phyloP scores from a whole-genome alignment of 768 basidiomycete species.

The Lyophyllum decastes region DNA sequence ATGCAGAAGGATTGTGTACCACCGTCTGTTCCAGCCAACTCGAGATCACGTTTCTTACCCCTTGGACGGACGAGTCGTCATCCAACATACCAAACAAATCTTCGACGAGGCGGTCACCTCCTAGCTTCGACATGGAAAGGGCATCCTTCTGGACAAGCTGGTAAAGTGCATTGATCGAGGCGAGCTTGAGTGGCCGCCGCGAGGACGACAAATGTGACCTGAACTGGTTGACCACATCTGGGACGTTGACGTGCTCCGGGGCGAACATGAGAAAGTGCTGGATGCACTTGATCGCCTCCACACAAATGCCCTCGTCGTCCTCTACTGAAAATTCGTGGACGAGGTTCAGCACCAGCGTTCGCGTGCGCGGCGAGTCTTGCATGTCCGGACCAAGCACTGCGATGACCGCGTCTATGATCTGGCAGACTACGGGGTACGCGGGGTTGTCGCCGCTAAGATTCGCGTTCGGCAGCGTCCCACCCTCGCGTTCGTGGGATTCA shows the following conservation, averaged over 20 bases:
- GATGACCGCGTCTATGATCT: constrained; percentile 91
- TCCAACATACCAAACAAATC: constrained; percentile 95
- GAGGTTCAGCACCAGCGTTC: constrained; percentile 81
- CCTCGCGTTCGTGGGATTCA: constrained; percentile 92
- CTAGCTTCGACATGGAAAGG: constrained; percentile 85
- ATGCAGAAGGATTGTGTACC: constrained; percentile 89
- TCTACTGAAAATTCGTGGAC: constrained; percentile 85
- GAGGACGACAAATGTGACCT: constrained; percentile 78
- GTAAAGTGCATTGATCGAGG: constrained; percentile 94
- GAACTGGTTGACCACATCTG: constrained; percentile 78
- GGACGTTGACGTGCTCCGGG: constrained; percentile 79
- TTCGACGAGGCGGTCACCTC: constrained; percentile 92
- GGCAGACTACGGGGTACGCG: constrained; percentile 88
- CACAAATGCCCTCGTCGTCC: constrained; percentile 82
- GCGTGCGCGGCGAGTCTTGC: constrained; percentile 79
- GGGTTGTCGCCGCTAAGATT: constrained; percentile 91
- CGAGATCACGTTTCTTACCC: constrained; percentile 88
- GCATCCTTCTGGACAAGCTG: constrained; percentile 97
- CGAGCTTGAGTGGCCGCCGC: constrained; percentile 84
- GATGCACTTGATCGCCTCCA: constrained; percentile 94
- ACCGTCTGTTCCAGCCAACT: constrained; percentile 97
- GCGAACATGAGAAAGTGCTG: constrained; percentile 98
- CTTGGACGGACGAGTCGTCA: constrained; percentile 91
- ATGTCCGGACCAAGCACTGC: constrained; percentile 95
- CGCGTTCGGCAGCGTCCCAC: constrained; percentile 77